Evolutionary conservation across 495 filamentous ascomycete genomes (phyloP), one percentile per base, ranked within the genome.

Genomic region (Xylaria scruposa): DNA sequence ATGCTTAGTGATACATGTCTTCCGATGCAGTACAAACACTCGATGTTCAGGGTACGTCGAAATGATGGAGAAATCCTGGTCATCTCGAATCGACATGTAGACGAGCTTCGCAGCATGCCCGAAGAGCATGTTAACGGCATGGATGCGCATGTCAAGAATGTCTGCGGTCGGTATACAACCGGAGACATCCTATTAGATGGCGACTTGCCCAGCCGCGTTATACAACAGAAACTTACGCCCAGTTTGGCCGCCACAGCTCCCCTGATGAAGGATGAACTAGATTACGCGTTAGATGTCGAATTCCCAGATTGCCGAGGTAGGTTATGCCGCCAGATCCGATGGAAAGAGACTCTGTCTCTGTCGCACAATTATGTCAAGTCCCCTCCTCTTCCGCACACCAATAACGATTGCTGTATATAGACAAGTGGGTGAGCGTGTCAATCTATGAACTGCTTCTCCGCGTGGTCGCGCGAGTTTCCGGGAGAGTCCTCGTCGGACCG

Each of bases 31-130:
- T 61, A 33, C 59, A 49, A 40, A 54, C 8, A 61, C 59, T 40
- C 33, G 8, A 61, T 40, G 59, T 61, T 61, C 36, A 61, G 17
- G 7, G 12, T 61, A 13, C 33, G 33, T 40, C 59, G 59, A 9
- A 61, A 61, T 24, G 59, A 61, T 19, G 33, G 12, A n/a, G 36
- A 61, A 3, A 42, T 61, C 36, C 33, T 61, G 4, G 59, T 61
- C 4, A 61, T 61, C 17, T 40, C 33, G 8, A 13, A 40, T 17
- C 15, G 15, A 21, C 17, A 61, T 6, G 33, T 61, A 1, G 31
- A 40, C n/a, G 36, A 61, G 26, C 8, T 61, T 7, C 33, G 59
- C 6, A 42, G 17, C 36, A 19, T 61, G 33, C 36, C 59, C 7
- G 59, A 61, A 2, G 33, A 40, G 10, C 13, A 61, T 12, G 9